Base-by-base conservation (phyloP, 208 protist species). In the Trypanosoma boissoni region DNA sequence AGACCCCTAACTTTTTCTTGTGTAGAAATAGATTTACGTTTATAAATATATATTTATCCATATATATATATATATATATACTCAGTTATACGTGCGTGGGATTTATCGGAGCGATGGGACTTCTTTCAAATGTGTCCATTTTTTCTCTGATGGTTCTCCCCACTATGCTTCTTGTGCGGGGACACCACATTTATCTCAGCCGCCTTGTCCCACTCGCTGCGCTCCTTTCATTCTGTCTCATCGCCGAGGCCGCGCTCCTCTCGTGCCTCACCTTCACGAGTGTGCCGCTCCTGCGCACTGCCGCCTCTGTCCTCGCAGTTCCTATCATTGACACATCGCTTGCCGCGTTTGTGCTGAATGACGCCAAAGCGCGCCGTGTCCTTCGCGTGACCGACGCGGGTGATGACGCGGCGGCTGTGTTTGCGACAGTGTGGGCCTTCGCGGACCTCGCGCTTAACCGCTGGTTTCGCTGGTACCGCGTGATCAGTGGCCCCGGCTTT, bases 111-210 rank as follows among this genome's bases (percentile, higher is more conserved):
- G 44, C 10, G 46, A 94, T 94, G 87, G 79, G 74, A 21, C 55
- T 91, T 21, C 21, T 94, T 29, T 60, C 45, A 28, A 91, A 88
- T 59, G 66, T 83, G 20, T 89, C 60, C 54, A 72, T 94, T 9
- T 89, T 86, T 57, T 60, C 51, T 34, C 69, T 91, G 29, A 86
- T 91, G 80, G 77, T 94, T 58, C 31, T 91, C 23, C 87, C 87
- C 8, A 48, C 88, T 18, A 65, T 78, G 2, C 66, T 87, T 26
- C 66, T 94, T 45, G 52, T 78, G 14, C 72, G 69, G 31, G 87
- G 81, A 21, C 76, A 94, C 61, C 53, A 70, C 53, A 75, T 94
- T 29, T 24, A 64, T 24, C 68, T 88, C 28, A 26, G 58, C 26
- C 72, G 68, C 2, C 46, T 78, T 8, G 23, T 75, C 3, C 45